Conservation (phyloP, 345 rosid genomes). For the Streptanthus diversifolius region DNA sequence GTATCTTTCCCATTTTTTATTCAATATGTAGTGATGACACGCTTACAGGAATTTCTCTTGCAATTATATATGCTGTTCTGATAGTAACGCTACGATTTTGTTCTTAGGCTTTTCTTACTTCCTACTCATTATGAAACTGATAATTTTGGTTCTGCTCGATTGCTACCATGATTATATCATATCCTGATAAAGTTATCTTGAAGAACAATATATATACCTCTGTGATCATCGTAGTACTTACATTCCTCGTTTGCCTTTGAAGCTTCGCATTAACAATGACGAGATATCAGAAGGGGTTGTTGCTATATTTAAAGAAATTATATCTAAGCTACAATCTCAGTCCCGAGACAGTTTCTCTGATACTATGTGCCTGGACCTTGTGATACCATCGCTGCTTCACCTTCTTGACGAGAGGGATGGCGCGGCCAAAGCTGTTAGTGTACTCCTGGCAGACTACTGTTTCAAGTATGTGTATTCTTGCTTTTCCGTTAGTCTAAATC, state of each 20-base stretch:
- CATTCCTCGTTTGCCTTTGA: conserved; percentile 29
- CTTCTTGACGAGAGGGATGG: conserved; percentile 89
- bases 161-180: conserved; percentile 6
- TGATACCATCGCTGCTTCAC: conserved; percentile 57
- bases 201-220: not conserved
- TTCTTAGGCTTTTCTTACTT: conserved; percentile 1
- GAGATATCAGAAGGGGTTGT: conserved; percentile 59
- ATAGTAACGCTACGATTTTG: not conserved
- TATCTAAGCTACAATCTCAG: conserved; percentile 50
- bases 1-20: conserved; percentile 32
- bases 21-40: not conserved
- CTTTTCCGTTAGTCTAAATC: not conserved
- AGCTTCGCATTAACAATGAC: conserved; percentile 74
- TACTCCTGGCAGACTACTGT: conserved; percentile 74
- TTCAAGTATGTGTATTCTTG: conserved; percentile 48
- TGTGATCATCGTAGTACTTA: conserved; percentile 15
- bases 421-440: conserved; percentile 65
- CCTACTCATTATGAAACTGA: not conserved
- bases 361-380: conserved; percentile 49
- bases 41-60: conserved; percentile 3
- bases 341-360: conserved; percentile 44
- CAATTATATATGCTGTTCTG: not conserved
- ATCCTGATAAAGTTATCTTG: not conserved
- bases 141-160: not conserved
- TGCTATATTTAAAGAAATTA: conserved; percentile 58